Evolutionary conservation across 2,329 filamentous ascomycete species (phyloP).

Genomic region (Immersiporthe knoxdaviesiana): DNA sequence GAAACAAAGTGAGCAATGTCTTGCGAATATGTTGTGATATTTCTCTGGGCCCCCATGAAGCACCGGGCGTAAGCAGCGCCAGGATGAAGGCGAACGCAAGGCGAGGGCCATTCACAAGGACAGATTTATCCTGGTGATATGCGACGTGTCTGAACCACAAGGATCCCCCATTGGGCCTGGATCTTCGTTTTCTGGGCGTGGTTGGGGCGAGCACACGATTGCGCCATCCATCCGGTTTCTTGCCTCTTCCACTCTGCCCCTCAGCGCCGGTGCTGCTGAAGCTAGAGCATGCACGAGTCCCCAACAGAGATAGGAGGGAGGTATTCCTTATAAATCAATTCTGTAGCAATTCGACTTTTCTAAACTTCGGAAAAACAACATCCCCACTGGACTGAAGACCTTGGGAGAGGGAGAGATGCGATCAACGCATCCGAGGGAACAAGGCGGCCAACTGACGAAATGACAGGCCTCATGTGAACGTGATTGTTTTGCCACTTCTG

Average conservation of each 20-base stretch:
- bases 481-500: neutral
- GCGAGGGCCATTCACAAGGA: constrained; percentile 11
- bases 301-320: neutral
- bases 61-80: neutral
- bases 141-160: constrained; percentile 10
- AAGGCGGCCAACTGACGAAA: neutral
- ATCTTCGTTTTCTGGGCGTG: constrained; percentile 15
- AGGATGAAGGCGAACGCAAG: constrained; percentile 16
- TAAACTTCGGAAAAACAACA: neutral
- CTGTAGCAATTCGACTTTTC: neutral
- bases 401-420: neutral
- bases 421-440: neutral
- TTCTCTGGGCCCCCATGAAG: neutral
- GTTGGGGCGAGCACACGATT: constrained; percentile 21
- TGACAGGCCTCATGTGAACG: neutral
- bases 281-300: neutral
- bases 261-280: neutral
- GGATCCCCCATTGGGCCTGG: constrained; percentile 10
- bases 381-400: neutral
- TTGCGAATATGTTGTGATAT: constrained; percentile 29
- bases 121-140: constrained; percentile 7
- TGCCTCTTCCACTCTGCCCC: constrained; percentile 23
- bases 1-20: constrained; percentile 22
- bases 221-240: constrained; percentile 25
- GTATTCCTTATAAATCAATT: neutral